A percentile compares a stretch with the other conserved stretches of the same genome.
These are phyloP conservation scores for Apophysomyces sp. DNA, from an alignment of 371 early-diverging fungal genomes.

Conservation along the genomic window DNA sequence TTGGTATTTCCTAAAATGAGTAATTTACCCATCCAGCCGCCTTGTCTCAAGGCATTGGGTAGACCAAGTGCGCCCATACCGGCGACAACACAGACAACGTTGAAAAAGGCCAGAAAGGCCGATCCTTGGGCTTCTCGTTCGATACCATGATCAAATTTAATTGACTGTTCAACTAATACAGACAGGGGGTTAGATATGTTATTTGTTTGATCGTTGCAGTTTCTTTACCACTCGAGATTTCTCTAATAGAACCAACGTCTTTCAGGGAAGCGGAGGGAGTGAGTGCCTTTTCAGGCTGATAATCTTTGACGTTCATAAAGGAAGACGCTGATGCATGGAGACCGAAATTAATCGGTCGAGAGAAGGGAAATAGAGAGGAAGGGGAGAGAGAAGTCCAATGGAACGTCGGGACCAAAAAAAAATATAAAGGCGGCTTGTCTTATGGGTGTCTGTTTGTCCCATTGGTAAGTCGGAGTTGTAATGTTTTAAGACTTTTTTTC, in stretches of 20 bases:
- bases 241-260: slow-evolving; percentile 6
- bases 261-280: slow-evolving; percentile 5
- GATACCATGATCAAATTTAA: slow-evolving; percentile 29
- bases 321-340: background rate
- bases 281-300: slow-evolving; percentile 1
- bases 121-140: slow-evolving; percentile 35
- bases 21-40: slow-evolving; percentile 76
- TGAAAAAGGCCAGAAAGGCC: slow-evolving; percentile 49
- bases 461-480: background rate
- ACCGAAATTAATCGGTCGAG: background rate
- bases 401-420: background rate
- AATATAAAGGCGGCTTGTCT: background rate
- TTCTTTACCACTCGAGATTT: slow-evolving; percentile 3
- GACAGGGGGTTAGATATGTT: background rate
- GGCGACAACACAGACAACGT: slow-evolving; percentile 70
- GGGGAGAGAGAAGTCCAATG: background rate
- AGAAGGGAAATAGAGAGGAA: background rate
- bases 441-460: background rate
- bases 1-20: background rate
- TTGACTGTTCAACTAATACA: slow-evolving; percentile 2
- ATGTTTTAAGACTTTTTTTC: background rate
- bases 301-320: slow-evolving; percentile 11
- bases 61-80: slow-evolving; percentile 82
- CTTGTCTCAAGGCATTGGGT: slow-evolving; percentile 71
- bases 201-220: background rate